These are phyloP conservation scores for Podaxis pistillaris DNA, from an alignment of 768 basidiomycete genomes.

Conservation along the genomic window DNA sequence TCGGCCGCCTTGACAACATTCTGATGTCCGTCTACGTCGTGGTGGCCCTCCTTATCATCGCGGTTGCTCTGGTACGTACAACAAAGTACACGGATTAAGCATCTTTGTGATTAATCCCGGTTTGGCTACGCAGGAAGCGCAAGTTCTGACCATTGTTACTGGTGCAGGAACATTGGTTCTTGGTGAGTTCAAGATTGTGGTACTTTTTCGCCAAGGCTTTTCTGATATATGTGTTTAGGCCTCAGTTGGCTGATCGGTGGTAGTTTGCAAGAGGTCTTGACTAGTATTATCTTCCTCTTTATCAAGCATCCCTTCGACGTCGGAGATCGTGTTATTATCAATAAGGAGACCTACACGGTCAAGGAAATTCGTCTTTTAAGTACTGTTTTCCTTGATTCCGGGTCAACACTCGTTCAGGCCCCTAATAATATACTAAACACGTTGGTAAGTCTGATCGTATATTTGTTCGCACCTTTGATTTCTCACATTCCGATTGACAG, in stretches of 20 bases:
- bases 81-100: conserved; percentile 10
- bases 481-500: conserved; percentile 29
- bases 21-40: conserved; percentile 79
- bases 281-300: conserved; percentile 89
- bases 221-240: conserved; percentile 35
- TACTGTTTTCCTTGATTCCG: conserved; percentile 65
- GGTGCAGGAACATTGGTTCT: conserved; percentile 65
- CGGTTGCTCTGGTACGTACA: conserved; percentile 66
- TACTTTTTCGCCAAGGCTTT: conserved; percentile 6
- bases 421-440: conserved; percentile 63
- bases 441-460: conserved; percentile 35
- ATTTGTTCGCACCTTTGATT: background rate
- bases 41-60: conserved; percentile 73
- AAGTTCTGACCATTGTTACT: conserved; percentile 71
- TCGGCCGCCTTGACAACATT: conserved; percentile 83
- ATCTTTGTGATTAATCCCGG: conserved; percentile 1
- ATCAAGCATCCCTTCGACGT: conserved; percentile 85
- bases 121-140: conserved; percentile 52
- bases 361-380: conserved; percentile 86
- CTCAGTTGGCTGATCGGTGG: conserved; percentile 86
- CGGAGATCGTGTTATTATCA: conserved; percentile 64
- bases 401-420: conserved; percentile 64
- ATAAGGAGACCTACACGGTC: conserved; percentile 65
- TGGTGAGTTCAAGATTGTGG: conserved; percentile 28
- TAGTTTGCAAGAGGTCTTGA: conserved; percentile 77